A percentile compares a stretch with the other conserved stretches of the same genome.
These are phyloP conservation scores for Penicillium tannophilum DNA, from an alignment of 495 filamentous ascomycete species.

Conservation along the genomic window DNA sequence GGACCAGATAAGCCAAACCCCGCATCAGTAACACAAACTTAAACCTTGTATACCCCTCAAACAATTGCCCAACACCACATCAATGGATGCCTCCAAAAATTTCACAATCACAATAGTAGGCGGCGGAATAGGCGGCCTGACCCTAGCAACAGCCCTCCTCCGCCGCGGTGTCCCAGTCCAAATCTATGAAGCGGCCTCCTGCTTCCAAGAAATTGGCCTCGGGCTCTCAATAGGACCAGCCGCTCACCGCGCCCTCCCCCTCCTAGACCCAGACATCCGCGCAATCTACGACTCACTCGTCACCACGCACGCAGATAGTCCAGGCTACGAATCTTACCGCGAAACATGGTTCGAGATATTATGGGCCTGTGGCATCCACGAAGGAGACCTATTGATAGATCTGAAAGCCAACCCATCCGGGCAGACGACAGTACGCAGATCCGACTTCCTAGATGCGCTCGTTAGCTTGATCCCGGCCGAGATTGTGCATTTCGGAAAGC, in stretches of 20 bases:
- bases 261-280: conserved; percentile 47
- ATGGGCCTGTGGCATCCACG: conserved; percentile 25
- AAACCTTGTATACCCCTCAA: not conserved
- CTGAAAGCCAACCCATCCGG: conserved; percentile 36
- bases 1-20: not conserved
- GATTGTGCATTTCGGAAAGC: conserved; percentile 37
- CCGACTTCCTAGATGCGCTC: conserved; percentile 62
- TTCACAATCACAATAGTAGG: conserved; percentile 60
- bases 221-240: conserved; percentile 63
- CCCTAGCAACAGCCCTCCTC: conserved; percentile 56
- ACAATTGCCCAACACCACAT: not conserved
- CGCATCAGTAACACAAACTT: not conserved
- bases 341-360: conserved; percentile 35
- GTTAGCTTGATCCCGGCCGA: conserved; percentile 54
- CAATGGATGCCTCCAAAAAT: conserved; percentile 14
- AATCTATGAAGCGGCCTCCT: conserved; percentile 57
- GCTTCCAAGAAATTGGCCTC: conserved; percentile 59
- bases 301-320: conserved; percentile 33
- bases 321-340: conserved; percentile 24
- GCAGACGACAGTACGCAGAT: conserved; percentile 49
- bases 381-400: conserved; percentile 32
- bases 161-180: conserved; percentile 49
- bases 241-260: conserved; percentile 54
- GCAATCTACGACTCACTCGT: conserved; percentile 37
- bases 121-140: conserved; percentile 61